Percentiles rank a stretch among this genome's conserved stretches.
These are phyloP conservation scores for Podila epigama DNA, from an alignment of 192 early-diverging fungal genomes.

Conservation along the genomic window DNA sequence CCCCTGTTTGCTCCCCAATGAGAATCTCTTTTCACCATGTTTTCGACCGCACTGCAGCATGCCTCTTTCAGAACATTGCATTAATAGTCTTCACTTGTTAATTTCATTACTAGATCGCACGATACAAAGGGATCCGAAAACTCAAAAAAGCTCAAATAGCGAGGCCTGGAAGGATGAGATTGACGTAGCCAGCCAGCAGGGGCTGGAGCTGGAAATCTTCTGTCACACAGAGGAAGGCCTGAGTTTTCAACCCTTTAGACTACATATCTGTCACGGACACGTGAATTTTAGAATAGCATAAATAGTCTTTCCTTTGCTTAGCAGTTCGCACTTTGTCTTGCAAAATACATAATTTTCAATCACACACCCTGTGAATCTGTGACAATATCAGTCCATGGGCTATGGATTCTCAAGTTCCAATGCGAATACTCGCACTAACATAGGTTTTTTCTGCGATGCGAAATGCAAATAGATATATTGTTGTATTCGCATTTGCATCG, in stretches of 20 bases:
- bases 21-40: neutral
- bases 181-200: constrained; percentile 1
- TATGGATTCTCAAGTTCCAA: neutral
- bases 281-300: no score
- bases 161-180: constrained; percentile 10
- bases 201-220: constrained; percentile 7
- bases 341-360: no score
- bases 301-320: no score
- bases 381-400: neutral
- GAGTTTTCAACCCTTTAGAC: constrained; percentile 7
- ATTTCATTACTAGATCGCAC: constrained; percentile 4
- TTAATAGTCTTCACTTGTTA: constrained; percentile 1
- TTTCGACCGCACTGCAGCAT: neutral
- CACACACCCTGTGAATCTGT: no score
- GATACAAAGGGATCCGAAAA: constrained; percentile 1
- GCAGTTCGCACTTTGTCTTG: no score
- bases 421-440: neutral
- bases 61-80: constrained; percentile 4
- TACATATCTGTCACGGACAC: no score
- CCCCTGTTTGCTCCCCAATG: constrained; percentile 7
- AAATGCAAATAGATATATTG: neutral
- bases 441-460: neutral
- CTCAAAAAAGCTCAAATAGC: no score
- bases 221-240: constrained; percentile 2
- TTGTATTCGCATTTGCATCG: neutral